A percentile compares a stretch with the other conserved stretches of the same genome.
Conservation (phyloP, 2,329 filamentous ascomycete species). For the Paracorniculantispora psalliotae region DNA sequence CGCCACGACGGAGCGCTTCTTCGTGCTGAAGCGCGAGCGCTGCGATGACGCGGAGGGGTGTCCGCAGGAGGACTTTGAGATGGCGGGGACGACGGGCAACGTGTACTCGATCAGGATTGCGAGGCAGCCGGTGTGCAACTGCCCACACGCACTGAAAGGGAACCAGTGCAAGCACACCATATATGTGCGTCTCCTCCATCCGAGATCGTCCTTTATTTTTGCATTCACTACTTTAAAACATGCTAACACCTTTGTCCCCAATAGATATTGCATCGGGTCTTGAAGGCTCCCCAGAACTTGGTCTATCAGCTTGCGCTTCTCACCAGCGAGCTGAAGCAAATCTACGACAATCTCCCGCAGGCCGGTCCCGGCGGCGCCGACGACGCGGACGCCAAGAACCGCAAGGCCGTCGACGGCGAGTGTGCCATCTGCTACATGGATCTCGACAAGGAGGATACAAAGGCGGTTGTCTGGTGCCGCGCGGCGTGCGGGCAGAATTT, state of each 20-base stretch:
- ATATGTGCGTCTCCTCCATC: constrained; percentile 51
- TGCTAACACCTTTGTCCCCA: not conserved
- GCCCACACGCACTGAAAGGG: constrained; percentile 48
- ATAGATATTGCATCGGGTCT: constrained; percentile 52
- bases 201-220: not conserved
- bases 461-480: constrained; percentile 45
- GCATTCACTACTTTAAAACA: not conserved
- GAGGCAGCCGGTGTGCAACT: constrained; percentile 48
- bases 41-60: constrained; percentile 34
- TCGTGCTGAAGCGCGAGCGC: constrained; percentile 38
- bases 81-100: constrained; percentile 62
- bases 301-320: constrained; percentile 60
- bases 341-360: constrained; percentile 51
- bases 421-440: constrained; percentile 55
- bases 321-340: constrained; percentile 51
- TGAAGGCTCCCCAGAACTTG: constrained; percentile 50
- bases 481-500: constrained; percentile 52
- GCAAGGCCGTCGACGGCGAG: constrained; percentile 48
- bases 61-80: constrained; percentile 44
- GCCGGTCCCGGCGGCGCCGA: constrained; percentile 27
- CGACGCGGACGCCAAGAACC: constrained; percentile 31
- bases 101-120: constrained; percentile 55
- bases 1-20: constrained; percentile 41
- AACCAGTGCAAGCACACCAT: constrained; percentile 63
- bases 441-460: constrained; percentile 31